Base-by-base conservation (phyloP, 345 rosid species). In the Brassica rapa region DNA sequence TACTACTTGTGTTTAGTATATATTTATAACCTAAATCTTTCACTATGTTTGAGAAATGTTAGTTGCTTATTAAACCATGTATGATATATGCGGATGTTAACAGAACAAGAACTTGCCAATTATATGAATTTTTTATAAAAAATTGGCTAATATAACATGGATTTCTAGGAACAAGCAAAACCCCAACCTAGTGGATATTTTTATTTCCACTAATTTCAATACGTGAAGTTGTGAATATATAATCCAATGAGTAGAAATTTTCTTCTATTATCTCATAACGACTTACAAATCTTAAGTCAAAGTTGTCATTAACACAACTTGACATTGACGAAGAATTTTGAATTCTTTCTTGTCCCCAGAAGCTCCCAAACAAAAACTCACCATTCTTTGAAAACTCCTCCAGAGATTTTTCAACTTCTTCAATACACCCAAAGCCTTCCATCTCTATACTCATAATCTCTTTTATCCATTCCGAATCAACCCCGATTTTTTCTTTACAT, bases 281-380 rank as follows among this genome's bases (percentile, higher is more conserved):
- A 73, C 83, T 83, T 79, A 83, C 79, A 57, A 75, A 70, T 80
- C 61, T 65, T 57, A 80, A 2, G 79, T 80, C 83, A 70, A 80
- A 61, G 74, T 82, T 68, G 30, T 65, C 71, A 72, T 77, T 62
- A 71, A 35, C 30, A 72, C 59, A 68, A 63, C 15, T 70, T 81
- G 80, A 59, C 74, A 67, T 66, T 39, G 82, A 68, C 71, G 83
- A 67, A 25, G 79, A 80, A 29, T 70, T 64, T 43, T 41, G 68
- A 80, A 64, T 9, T 74, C 61, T 68, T 27, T 81, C 82, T 72
- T 85, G 79, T 2, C 93, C 89, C 98, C 98, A 90, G 68, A 93
- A 93, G 87, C 94, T 93, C 81, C 97, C 97, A 82, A 93, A 93
- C 72, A 87, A 87, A 84, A 93, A 93, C 87, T 83, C 86, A 27